phyloP scores from a whole-genome alignment of 352 stramenopile genomes.

The Globisporangium irregulare region DNA sequence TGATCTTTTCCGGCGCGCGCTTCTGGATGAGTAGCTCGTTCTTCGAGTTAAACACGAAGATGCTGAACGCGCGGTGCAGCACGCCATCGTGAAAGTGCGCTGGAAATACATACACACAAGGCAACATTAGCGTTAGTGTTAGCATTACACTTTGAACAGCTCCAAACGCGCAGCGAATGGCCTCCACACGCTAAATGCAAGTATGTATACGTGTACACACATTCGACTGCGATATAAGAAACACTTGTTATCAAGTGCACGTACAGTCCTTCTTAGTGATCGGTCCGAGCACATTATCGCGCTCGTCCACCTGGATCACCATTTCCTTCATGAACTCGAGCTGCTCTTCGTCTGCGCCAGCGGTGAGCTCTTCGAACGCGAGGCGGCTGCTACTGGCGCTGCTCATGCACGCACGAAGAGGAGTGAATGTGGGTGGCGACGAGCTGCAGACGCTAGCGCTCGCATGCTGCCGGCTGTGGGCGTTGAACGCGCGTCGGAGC shows the following conservation, averaged over 20 bases:
- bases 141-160: not conserved
- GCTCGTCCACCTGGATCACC: constrained; percentile 86
- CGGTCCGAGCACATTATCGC: constrained; percentile 73
- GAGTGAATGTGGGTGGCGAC: not conserved
- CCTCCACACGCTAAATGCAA: not conserved
- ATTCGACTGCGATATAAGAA: not conserved
- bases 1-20: constrained; percentile 97
- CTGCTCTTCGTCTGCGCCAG: constrained; percentile 70
- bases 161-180: not conserved
- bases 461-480: not conserved
- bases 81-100: constrained; percentile 75
- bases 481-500: constrained; percentile 10
- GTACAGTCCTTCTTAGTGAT: constrained; percentile 86
- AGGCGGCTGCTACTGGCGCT: constrained; percentile 20
- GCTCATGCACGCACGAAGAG: constrained; percentile 14
- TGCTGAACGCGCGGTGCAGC: constrained; percentile 82
- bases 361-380: constrained; percentile 65
- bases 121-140: not conserved
- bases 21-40: constrained; percentile 89
- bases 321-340: constrained; percentile 90
- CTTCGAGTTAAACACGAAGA: constrained; percentile 86
- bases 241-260: constrained; percentile 3
- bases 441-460: constrained; percentile 13
- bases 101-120: constrained; percentile 15
- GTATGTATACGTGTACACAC: not conserved